Evolutionary conservation across 2,329 filamentous ascomycete species (phyloP).

Genomic region (Venturia effusa): DNA sequence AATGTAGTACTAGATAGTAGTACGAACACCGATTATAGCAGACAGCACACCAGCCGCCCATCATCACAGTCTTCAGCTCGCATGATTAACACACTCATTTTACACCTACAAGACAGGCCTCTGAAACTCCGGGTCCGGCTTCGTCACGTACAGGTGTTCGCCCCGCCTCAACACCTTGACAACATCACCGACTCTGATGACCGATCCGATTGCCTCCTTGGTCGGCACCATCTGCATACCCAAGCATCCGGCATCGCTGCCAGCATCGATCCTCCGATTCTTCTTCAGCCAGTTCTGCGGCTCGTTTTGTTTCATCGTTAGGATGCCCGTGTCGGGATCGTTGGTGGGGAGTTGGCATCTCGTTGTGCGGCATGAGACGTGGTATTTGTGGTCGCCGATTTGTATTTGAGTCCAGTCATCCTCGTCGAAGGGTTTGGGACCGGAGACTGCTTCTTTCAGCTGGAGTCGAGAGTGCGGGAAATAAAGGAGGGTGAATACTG

Average conservation of each 20-base stretch:
- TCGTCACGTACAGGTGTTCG: conserved; percentile 19
- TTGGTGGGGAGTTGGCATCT: conserved; percentile 65
- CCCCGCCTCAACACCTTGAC: conserved; percentile 23
- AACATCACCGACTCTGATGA: conserved; percentile 20
- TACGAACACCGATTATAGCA: no score
- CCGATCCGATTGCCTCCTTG: conserved; percentile 18
- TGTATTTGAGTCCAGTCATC: conserved; percentile 56
- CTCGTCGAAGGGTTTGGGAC: conserved; percentile 54
- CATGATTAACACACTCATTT: no score
- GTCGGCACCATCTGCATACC: conserved; percentile 56
- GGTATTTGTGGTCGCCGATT: conserved; percentile 40
- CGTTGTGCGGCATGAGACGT: conserved; percentile 53
- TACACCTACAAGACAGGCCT: conserved; percentile 3
- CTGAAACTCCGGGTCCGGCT: background rate
- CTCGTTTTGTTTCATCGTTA: conserved; percentile 38
- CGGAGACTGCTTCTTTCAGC: conserved; percentile 39
- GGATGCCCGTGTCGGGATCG: conserved; percentile 48
- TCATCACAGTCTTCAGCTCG: no score
- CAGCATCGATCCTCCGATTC: conserved; percentile 49
- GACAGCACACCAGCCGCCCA: no score
- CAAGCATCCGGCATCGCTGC: conserved; percentile 45
- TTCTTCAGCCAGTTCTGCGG: conserved; percentile 49
- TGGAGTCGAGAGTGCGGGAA: background rate
- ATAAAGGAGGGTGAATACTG: conserved; percentile 28
- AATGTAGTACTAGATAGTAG: no score